Evolutionary conservation across 139 green algal species (phyloP), one percentile per base, ranked within the genome.

Genomic region (Raphidocelis subcapitata): DNA sequence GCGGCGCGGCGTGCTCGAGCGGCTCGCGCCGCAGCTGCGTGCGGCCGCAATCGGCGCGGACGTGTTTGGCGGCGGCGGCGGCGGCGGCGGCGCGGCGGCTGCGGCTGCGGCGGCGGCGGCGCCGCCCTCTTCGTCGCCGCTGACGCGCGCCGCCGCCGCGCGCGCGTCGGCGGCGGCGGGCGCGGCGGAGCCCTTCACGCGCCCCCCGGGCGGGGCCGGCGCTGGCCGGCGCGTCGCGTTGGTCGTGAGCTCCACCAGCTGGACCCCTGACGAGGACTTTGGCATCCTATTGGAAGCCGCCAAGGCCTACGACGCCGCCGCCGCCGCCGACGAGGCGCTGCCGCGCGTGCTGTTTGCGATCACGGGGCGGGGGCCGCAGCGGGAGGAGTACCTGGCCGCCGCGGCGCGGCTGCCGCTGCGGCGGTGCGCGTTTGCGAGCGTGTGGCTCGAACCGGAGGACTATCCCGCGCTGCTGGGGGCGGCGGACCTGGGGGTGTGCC

Each of bases 191-290:
- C n/a, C n/a, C n/a, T n/a, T n/a, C n/a, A n/a, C n/a, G n/a, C n/a
- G n/a, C n/a, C n/a, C n/a, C n/a, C n/a, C n/a, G n/a, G 41, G 8
- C 41, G 41, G 41, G 41, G 41, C 8, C 41, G 41, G 12, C 41
- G 41, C 41, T 8, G 41, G 8, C 8, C 41, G 86, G 54, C 82
- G 92, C 23, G 94, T 94, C 0, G 92, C 87, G 14, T 14, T 99
- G 2, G 75, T 98, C 3, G 87, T 99, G 49, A 97, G 85, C 82
- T 95, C 88, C 87, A 99, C 96, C 20, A 97, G 89, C 75, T 99
- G 95, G 95, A 99, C 96, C 0, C 82, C 90, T 1, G 96, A 99
- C 67, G 96, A 99, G 76, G 96, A 99, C 82, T 98, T 99, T 82
- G 83, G 77, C 18, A 80, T 98, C 18, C 85, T 99, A 59, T 69